phyloP scores from a whole-genome alignment of 2,329 filamentous ascomycete species.

The Penicillium expansum region DNA sequence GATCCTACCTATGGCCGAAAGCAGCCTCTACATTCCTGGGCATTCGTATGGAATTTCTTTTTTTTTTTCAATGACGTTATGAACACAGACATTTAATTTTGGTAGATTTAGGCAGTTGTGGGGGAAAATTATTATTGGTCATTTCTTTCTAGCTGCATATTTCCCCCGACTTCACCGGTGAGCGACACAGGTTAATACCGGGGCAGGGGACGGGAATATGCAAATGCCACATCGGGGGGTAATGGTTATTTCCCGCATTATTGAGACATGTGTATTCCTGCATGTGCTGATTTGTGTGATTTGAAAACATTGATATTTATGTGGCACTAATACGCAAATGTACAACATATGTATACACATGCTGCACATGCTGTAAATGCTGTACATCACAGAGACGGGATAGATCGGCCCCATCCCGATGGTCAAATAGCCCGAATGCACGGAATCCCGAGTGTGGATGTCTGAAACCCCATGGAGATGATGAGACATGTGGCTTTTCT shows the following conservation, averaged over 20 bases:
- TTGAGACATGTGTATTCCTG: neutral
- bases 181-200: constrained; percentile 22
- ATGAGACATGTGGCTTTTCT: constrained; percentile 5
- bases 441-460: constrained; percentile 4
- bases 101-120: constrained; percentile 14
- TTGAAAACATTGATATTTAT: neutral
- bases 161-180: constrained; percentile 28
- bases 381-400: neutral
- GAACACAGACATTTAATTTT: constrained; percentile 15
- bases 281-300: neutral
- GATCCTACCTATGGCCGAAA: neutral
- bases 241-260: neutral
- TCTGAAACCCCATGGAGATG: constrained; percentile 1
- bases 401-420: constrained; percentile 3
- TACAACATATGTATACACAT: neutral
- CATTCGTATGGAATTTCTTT: neutral
- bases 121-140: constrained; percentile 15
- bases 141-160: constrained; percentile 12
- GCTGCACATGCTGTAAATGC: neutral
- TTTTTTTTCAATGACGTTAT: constrained; percentile 27
- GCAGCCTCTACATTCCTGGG: constrained; percentile 14
- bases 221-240: neutral
- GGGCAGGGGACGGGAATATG: constrained; percentile 10
- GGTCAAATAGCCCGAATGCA: neutral
- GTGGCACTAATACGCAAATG: neutral